Base-by-base conservation (phyloP, 2,329 filamentous ascomycete genomes). In the Fusarium stilboides region DNA sequence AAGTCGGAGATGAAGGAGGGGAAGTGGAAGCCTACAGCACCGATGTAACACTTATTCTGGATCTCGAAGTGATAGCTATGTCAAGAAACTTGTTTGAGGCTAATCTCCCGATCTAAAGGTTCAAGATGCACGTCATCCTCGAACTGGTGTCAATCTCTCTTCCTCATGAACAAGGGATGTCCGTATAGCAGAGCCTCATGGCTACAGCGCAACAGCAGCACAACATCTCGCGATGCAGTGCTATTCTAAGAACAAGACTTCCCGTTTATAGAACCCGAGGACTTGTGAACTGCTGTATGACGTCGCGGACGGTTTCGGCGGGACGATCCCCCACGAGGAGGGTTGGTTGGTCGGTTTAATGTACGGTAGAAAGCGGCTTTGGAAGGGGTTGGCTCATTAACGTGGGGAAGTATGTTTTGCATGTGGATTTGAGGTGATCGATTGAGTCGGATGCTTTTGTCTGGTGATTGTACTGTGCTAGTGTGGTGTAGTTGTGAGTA, bases 371-470 rank as follows among this genome's bases (percentile, higher is more conserved):
- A 44, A 47, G 45, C 61, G 62, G 63, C 53, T 51, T 62, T 33
- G 28, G 39, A 45, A 62, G 36, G 57, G 49, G 44, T 33, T 52
- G 13, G 49, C 12, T n/a, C 13, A 20, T 45, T 33, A 62, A 51
- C 56, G 62, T 65, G 50, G 62, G 55, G 55, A 54, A 39, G 22
- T 61, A 65, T 62, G 63, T 65, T 65, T 59, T 59, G 62, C 62
- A 66, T 66, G 57, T 44, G 39, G 37, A n/a, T 57, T 31, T 51
- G 39, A 43, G 44, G 47, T 45, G 26, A 42, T 34, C 26, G 36
- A 15, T 36, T 24, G 19, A 14, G 20, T 15, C 12, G 20, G 39
- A 24, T 24, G 40, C 40, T 31, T 26, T 39, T 47, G 49, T 47
- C 49, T 63, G 33, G 47, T 49, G 57, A 62, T 63, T 37, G 28